Percentiles rank a stretch among this genome's conserved stretches.
phyloP scores from a whole-genome alignment of 768 basidiomycete genomes.

The Calvatia gigantea region DNA sequence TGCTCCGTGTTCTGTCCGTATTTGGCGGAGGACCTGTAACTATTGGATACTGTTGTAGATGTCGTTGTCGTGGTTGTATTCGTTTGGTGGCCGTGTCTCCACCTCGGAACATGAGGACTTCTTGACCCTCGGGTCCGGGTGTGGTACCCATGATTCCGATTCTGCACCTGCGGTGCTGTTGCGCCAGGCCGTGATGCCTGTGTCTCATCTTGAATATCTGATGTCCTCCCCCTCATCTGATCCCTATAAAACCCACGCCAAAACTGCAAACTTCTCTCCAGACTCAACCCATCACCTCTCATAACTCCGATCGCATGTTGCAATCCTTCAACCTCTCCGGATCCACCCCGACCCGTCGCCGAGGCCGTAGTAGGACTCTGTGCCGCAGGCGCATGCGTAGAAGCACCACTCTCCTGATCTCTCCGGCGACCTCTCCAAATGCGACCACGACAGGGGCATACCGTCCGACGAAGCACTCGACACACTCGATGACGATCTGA shows the following conservation, averaged over 20 bases:
- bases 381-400: no score
- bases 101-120: no score
- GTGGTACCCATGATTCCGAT: background rate
- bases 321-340: background rate
- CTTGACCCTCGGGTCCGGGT: no score
- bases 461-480: background rate
- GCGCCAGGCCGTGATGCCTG: no score
- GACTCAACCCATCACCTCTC: constrained; percentile 6
- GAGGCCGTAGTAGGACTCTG: background rate
- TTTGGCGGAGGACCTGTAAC: background rate
- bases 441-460: background rate
- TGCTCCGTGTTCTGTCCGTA: background rate
- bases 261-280: constrained; percentile 8
- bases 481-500: background rate
- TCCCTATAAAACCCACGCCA: constrained; percentile 6
- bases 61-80: no score
- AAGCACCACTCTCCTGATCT: background rate
- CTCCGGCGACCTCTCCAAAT: constrained; percentile 6
- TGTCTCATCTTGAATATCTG: background rate
- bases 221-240: background rate
- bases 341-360: background rate
- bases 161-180: background rate
- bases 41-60: no score
- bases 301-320: constrained; percentile 1
- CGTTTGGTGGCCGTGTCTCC: no score